Conservation (phyloP, 192 early-diverging fungal species). For the Funneliformis mosseae region DNA sequence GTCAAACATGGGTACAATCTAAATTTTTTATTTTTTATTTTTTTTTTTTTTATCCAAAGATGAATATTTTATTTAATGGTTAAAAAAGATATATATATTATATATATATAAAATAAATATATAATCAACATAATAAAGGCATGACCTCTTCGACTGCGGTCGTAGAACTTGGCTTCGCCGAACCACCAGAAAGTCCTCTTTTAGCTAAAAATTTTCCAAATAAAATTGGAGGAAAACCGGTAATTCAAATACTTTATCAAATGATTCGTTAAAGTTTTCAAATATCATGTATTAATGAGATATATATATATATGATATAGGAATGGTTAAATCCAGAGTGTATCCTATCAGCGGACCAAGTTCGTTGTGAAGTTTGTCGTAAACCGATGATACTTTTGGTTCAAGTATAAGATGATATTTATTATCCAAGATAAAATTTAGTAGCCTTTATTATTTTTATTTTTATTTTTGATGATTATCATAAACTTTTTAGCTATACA, state of each 20-base stretch:
- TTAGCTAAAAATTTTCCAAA: slow-evolving; percentile 70
- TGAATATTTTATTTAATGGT: too few species aligned
- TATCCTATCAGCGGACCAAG: slow-evolving; percentile 60
- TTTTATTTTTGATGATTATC: neutral
- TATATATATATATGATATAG: too few species aligned
- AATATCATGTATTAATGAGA: too few species aligned
- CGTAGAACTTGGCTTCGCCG: slow-evolving; percentile 71
- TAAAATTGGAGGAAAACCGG: slow-evolving; percentile 87
- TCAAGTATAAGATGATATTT: slow-evolving; percentile 59
- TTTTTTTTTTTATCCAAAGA: too few species aligned
- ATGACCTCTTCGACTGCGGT: slow-evolving; percentile 26
- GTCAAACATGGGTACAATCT: too few species aligned
- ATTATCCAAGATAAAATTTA: too few species aligned
- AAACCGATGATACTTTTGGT: slow-evolving; percentile 77
- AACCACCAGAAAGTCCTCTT: slow-evolving; percentile 64
- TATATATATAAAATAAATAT: neutral
- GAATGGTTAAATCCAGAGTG: slow-evolving; percentile 81
- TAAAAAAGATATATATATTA: too few species aligned
- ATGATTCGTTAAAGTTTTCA: too few species aligned
- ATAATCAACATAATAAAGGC: neutral
- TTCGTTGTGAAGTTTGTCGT: slow-evolving; percentile 71
- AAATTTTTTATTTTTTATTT: too few species aligned
- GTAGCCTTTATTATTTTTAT: neutral
- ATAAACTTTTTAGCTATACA: slow-evolving; percentile 66
- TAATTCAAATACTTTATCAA: slow-evolving; percentile 40